phyloP scores from a whole-genome alignment of 768 basidiomycete species.

The Pleurotus pulmonarius region DNA sequence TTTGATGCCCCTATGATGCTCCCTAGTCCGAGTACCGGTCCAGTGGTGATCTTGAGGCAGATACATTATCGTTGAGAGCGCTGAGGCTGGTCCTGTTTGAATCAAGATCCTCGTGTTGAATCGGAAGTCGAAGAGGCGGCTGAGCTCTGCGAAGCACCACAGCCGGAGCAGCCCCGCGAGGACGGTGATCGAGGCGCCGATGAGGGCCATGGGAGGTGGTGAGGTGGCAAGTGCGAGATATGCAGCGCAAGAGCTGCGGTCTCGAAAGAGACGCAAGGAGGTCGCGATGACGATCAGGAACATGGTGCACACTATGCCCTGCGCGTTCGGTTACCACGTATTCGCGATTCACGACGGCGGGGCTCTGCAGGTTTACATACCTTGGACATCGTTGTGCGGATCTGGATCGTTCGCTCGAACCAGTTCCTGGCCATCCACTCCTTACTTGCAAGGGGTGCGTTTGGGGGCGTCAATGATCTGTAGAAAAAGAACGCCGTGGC shows the following conservation, averaged over 20 bases:
- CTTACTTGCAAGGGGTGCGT: neutral
- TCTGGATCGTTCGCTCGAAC: neutral
- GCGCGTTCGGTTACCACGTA: no score
- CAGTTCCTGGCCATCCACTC: neutral
- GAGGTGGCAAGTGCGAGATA: neutral
- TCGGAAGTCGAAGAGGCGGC: slow-evolving; percentile 20
- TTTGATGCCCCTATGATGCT: no score
- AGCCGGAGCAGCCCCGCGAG: neutral
- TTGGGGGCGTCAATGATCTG: neutral
- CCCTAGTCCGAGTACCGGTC: no score
- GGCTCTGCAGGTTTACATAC: neutral
- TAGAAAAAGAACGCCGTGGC: neutral
- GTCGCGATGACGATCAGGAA: neutral
- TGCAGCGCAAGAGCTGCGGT: neutral
- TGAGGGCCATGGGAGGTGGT: neutral
- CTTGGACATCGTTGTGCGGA: neutral
- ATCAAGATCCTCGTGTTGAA: no score
- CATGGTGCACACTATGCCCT: neutral
- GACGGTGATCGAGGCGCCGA: neutral
- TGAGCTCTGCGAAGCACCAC: slow-evolving; percentile 11
- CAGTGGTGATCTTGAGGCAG: no score
- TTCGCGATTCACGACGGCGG: neutral
- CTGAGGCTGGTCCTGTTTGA: no score
- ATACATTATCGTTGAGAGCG: no score
- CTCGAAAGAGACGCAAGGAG: neutral